phyloP scores from a whole-genome alignment of 2,329 filamentous ascomycete species.

The Colletotrichum musae region DNA sequence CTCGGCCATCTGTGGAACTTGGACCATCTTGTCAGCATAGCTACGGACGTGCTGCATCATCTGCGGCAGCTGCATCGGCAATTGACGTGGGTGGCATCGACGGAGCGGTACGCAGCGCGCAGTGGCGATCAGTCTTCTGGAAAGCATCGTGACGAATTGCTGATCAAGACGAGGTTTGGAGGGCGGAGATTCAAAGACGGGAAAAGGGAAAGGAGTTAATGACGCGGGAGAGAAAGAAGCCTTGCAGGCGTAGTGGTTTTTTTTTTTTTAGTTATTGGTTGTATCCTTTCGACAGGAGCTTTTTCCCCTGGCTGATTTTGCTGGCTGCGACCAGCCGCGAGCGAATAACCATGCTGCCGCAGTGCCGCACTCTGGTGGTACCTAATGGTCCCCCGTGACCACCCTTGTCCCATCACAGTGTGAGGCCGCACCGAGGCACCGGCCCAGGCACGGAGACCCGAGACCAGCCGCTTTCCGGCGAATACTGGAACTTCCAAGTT shows the following conservation, averaged over 20 bases:
- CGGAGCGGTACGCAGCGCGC: conserved; percentile 62
- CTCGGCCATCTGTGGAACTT: conserved; percentile 98
- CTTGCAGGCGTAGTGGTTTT: neutral
- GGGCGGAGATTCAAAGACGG: neutral
- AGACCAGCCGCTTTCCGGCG: conserved; percentile 20
- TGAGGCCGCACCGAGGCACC: neutral
- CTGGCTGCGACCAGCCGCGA: neutral
- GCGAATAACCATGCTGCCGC: neutral
- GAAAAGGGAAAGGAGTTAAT: neutral
- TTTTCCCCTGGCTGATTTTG: neutral
- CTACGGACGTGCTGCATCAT: conserved; percentile 71
- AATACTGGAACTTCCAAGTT: neutral
- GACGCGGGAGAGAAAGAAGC: neutral
- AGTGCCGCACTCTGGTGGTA: neutral
- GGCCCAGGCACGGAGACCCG: conserved; percentile 1
- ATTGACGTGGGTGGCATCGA: conserved; percentile 51
- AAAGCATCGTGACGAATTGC: conserved; percentile 55
- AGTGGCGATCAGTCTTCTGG: conserved; percentile 59
- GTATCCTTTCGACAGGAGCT: neutral
- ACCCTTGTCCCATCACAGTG: conserved; percentile 14
- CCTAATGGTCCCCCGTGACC: too few species aligned
- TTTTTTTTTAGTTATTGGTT: too few species aligned
- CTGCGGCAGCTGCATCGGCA: conserved; percentile 59
- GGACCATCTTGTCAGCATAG: conserved; percentile 87
- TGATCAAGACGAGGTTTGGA: neutral